Percentiles rank a stretch among this genome's conserved stretches.
Evolutionary conservation across 1,284 basidiomycete genomes (phyloP).

Genomic region (Austroboletus sp.): DNA sequence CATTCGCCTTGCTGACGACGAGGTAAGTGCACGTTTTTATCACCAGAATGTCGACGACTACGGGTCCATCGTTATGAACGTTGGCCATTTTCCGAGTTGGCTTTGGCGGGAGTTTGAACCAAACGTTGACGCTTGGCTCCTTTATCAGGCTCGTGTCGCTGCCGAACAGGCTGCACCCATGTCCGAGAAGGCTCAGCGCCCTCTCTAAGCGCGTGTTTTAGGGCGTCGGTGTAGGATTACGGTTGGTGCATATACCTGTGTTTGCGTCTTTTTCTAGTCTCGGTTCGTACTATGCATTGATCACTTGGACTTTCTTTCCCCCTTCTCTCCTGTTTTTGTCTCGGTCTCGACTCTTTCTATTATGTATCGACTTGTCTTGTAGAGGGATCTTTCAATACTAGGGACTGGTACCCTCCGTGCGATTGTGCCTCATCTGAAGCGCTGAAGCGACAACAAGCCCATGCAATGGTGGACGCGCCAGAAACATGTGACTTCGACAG

Average conservation of each 20-base stretch:
- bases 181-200: constrained; percentile 25
- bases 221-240: not conserved
- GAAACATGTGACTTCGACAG: too few relatives aligned
- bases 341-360: constrained; percentile 13
- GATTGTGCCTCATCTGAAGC: too few relatives aligned
- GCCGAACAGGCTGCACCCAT: constrained; percentile 22
- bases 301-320: constrained; percentile 13
- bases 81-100: constrained; percentile 1
- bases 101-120: constrained; percentile 1
- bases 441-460: too few relatives aligned
- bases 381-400: constrained; percentile 8
- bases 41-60: constrained; percentile 4
- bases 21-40: constrained; percentile 41
- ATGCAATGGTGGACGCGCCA: too few relatives aligned
- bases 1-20: constrained; percentile 50
- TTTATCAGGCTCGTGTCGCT: constrained; percentile 18
- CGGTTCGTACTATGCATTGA: constrained; percentile 20
- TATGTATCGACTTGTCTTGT: constrained; percentile 15
- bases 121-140: constrained; percentile 10
- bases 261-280: constrained; percentile 6
- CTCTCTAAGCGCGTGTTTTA: constrained; percentile 16
- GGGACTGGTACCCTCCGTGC: constrained; percentile 23
- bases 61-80: constrained; percentile 9
- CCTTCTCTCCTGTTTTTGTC: constrained; percentile 2
- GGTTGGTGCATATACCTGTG: constrained; percentile 6